phyloP scores from a whole-genome alignment of 2,329 filamentous ascomycete species.

The Cordyceps farinosa region DNA sequence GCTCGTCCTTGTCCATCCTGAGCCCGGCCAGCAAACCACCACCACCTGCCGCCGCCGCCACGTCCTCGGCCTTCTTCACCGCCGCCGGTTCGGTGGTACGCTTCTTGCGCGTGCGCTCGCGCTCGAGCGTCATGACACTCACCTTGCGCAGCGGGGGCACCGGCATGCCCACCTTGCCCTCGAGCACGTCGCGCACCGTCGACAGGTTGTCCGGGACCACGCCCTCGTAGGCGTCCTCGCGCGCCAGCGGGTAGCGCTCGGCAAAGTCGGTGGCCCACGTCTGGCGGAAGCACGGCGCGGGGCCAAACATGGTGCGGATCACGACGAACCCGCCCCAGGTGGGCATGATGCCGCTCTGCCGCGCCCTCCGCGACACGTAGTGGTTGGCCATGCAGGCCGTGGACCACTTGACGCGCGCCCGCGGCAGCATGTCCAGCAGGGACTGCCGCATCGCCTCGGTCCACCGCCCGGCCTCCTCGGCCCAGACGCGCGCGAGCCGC shows the following conservation, averaged over 20 bases:
- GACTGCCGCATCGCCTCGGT: not conserved
- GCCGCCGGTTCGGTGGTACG: not conserved
- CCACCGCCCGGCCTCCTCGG: constrained; percentile 6
- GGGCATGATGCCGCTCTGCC: not conserved
- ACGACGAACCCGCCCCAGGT: constrained; percentile 11
- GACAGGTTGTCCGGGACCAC: not conserved
- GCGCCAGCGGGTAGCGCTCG: not conserved
- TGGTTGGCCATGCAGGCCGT: not conserved
- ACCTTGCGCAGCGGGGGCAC: not conserved
- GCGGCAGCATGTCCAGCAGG: not conserved
- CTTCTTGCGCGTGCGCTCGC: not conserved
- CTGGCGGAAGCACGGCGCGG: constrained; percentile 5
- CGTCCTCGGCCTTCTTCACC: not conserved
- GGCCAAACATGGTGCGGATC: constrained; percentile 15
- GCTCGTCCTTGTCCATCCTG: not conserved
- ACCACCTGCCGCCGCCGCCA: not conserved
- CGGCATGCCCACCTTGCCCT: not conserved
- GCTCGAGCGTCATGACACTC: not conserved
- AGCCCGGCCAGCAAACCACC: not conserved
- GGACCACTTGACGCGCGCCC: constrained; percentile 4
- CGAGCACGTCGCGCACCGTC: not conserved
- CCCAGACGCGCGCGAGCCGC: constrained; percentile 7
- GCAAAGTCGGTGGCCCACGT: constrained; percentile 2
- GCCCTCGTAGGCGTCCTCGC: constrained; percentile 4
- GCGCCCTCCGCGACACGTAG: not conserved